phyloP scores from a whole-genome alignment of 495 filamentous ascomycete species.

The Penicillium coprophilum region DNA sequence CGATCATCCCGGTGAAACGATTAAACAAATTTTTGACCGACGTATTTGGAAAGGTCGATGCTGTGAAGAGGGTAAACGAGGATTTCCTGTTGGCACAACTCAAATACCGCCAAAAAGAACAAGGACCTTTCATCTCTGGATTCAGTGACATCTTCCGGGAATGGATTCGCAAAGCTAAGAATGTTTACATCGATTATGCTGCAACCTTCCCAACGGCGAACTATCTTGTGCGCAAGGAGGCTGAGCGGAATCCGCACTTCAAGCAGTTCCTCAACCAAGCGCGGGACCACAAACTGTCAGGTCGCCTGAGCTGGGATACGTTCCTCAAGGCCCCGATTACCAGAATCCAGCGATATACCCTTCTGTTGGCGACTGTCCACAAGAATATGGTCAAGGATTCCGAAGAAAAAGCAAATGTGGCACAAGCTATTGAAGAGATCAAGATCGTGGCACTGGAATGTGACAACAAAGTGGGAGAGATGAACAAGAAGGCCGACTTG shows the following conservation, averaged over 20 bases:
- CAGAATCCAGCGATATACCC: conserved; percentile 83
- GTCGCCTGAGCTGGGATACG: conserved; percentile 87
- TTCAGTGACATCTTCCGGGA: conserved; percentile 98
- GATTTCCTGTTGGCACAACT: conserved; percentile 92
- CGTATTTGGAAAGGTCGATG: conserved; percentile 89
- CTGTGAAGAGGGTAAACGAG: conserved; percentile 87
- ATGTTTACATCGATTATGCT: conserved; percentile 89
- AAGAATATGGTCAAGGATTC: conserved; percentile 80
- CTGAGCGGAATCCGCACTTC: conserved; percentile 82
- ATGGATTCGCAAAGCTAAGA: conserved; percentile 94
- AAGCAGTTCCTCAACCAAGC: conserved; percentile 78
- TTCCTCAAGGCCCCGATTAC: conserved; percentile 94
- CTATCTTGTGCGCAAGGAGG: conserved; percentile 80
- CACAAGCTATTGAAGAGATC: conserved; percentile 90
- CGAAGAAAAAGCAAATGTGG: conserved; percentile 87
- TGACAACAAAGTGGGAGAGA: conserved; percentile 91
- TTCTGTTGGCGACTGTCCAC: conserved; percentile 79
- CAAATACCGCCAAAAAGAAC: conserved; percentile 95
- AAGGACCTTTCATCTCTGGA: conserved; percentile 89
- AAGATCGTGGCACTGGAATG: conserved; percentile 89
- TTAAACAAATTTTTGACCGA: conserved; percentile 73
- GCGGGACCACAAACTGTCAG: conserved; percentile 75
- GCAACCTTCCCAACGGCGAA: conserved; percentile 81
- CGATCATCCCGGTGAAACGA: conserved; percentile 74
- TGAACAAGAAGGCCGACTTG: conserved; percentile 86